phyloP scores from a whole-genome alignment of 495 filamentous ascomycete genomes.

The Apiosordaria backusii region DNA sequence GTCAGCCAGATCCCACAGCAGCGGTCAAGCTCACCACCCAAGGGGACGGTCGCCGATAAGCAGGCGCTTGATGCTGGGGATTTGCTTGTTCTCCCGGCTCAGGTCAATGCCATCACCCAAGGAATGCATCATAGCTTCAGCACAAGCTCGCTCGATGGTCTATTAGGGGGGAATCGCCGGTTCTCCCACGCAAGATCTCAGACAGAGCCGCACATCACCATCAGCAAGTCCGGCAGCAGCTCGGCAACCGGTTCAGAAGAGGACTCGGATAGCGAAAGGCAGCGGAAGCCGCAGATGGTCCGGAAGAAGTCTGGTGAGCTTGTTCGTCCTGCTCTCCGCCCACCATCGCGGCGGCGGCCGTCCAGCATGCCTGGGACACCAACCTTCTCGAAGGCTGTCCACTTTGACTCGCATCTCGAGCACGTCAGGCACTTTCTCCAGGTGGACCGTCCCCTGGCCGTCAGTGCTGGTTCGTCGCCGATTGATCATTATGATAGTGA shows the following conservation, averaged over 20 bases:
- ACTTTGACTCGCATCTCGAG: conserved; percentile 92
- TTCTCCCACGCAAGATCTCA: conserved; percentile 76
- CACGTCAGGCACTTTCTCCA: conserved; percentile 94
- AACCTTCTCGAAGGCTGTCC: conserved; percentile 89
- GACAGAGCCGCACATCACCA: conserved; percentile 67
- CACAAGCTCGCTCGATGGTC: conserved; percentile 33
- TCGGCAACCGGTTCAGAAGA: conserved; percentile 59
- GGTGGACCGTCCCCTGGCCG: conserved; percentile 86
- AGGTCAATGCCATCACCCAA: conserved; percentile 34
- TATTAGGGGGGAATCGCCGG: conserved; percentile 31
- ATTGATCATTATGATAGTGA: conserved; percentile 82
- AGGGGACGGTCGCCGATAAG: conserved; percentile 20
- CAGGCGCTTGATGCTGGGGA: conserved; percentile 28
- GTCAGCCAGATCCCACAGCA: conserved; percentile 73
- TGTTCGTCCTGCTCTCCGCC: conserved; percentile 85
- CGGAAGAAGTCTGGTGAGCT: conserved; percentile 98
- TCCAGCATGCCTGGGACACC: conserved; percentile 98
- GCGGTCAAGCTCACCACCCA: conserved; percentile 59
- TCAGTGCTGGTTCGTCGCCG: conserved; percentile 93
- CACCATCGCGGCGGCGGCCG: conserved; percentile 70
- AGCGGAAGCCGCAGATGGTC: conserved; percentile 75
- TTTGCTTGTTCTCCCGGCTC: conserved; percentile 32
- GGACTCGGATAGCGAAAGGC: conserved; percentile 59
- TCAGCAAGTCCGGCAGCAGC: conserved; percentile 51
- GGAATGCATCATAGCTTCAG: conserved; percentile 38